Evolutionary conservation across 208 protist species (phyloP).

Genomic region (Leishmania tropica): DNA sequence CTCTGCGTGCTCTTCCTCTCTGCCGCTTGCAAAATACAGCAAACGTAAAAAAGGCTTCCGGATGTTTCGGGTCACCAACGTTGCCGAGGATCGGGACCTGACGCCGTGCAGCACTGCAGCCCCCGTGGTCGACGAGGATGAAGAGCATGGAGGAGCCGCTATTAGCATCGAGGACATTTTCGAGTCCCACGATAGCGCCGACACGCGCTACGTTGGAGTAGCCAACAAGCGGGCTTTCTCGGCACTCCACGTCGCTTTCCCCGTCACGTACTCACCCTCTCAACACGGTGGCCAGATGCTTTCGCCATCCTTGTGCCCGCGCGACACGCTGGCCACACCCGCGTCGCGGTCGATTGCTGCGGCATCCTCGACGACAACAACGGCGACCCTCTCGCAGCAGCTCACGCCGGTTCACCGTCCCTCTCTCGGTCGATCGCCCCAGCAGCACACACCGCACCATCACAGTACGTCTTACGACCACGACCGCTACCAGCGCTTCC

Average conservation of each 20-base stretch:
- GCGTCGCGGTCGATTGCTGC: not conserved
- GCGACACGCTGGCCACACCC: not conserved
- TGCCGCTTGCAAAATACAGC: not conserved
- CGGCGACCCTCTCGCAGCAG: constrained; percentile 10
- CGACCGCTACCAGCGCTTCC: constrained; percentile 21
- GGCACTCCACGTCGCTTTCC: constrained; percentile 1
- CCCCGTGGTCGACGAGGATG: constrained; percentile 4
- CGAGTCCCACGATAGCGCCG: constrained; percentile 4
- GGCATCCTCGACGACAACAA: not conserved
- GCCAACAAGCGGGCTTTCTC: constrained; percentile 29
- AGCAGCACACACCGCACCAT: constrained; percentile 4
- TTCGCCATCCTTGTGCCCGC: not conserved
- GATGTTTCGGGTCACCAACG: constrained; percentile 2
- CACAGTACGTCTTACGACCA: constrained; percentile 27
- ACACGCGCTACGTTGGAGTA: constrained; percentile 30
- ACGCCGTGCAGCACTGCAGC: not conserved
- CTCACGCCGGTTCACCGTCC: constrained; percentile 8
- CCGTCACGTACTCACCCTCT: not conserved
- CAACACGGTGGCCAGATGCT: not conserved
- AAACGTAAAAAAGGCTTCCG: not conserved
- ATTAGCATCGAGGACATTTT: not conserved
- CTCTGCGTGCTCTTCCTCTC: not conserved
- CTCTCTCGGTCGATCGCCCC: constrained; percentile 2
- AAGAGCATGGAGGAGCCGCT: not conserved
- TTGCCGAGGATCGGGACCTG: not conserved